Conservation (phyloP, 2,329 filamentous ascomycete species). For the Coniella vitis region DNA sequence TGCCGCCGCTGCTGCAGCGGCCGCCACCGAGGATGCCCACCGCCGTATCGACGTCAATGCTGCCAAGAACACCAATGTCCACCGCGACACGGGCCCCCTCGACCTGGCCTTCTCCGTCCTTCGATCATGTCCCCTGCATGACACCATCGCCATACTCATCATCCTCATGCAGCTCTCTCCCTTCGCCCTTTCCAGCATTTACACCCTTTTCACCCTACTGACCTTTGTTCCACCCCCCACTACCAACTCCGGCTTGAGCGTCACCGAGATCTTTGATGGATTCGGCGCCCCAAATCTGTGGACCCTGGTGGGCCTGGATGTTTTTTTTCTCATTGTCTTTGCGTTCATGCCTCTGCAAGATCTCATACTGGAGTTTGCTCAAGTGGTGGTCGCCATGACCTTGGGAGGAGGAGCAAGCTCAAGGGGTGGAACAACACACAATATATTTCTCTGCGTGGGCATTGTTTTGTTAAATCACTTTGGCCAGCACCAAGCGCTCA, state of each 20-base stretch:
- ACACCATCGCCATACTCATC: conserved; percentile 94
- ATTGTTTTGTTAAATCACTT: conserved; percentile 56
- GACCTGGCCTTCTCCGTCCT: conserved; percentile 81
- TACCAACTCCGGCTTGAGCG: conserved; percentile 69
- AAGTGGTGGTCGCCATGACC: conserved; percentile 88
- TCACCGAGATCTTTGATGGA: conserved; percentile 87
- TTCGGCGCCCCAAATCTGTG: conserved; percentile 79
- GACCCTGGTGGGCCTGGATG: conserved; percentile 77
- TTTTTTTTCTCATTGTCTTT: conserved; percentile 78
- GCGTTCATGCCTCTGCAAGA: conserved; percentile 81
- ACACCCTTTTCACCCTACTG: conserved; percentile 85
- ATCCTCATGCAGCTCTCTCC: conserved; percentile 89
- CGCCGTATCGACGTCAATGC: conserved; percentile 65
- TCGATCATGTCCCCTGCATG: conserved; percentile 81
- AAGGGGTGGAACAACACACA: conserved; percentile 61
- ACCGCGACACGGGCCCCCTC: conserved; percentile 65
- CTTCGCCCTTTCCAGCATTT: conserved; percentile 79
- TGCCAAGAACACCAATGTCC: conserved; percentile 59
- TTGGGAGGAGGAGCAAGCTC: conserved; percentile 73
- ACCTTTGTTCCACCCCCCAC: conserved; percentile 84
- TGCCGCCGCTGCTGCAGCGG: conserved; percentile 5
- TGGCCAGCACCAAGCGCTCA: conserved; percentile 36
- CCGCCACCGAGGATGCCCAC: conserved; percentile 37
- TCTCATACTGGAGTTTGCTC: conserved; percentile 81
- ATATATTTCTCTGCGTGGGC: conserved; percentile 62